These are phyloP conservation scores for Beverwykella pulmonaria DNA, from an alignment of 495 filamentous ascomycete species.

Conservation along the genomic window DNA sequence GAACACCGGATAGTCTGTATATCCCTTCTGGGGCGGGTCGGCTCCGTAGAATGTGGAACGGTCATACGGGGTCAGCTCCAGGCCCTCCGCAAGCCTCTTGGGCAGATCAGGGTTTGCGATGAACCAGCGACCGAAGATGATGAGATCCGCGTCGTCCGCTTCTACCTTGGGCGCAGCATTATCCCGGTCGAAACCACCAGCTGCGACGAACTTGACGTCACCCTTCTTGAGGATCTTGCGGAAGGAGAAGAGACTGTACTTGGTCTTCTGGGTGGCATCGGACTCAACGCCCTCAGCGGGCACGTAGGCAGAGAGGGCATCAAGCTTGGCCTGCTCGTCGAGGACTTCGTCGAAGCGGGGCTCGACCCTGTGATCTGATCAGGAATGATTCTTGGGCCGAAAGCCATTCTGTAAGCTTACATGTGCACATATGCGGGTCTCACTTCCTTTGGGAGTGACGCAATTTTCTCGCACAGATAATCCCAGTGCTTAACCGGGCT, in stretches of 20 bases:
- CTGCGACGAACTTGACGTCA: constrained; percentile 31
- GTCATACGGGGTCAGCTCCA: constrained; percentile 33
- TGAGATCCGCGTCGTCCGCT: constrained; percentile 28
- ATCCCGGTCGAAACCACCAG: constrained; percentile 37
- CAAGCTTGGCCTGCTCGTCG: constrained; percentile 36
- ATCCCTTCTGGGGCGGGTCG: constrained; percentile 33
- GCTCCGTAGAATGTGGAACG: constrained; percentile 38
- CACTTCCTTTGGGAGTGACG: constrained; percentile 16
- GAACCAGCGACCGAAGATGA: constrained; percentile 39
- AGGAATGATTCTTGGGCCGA: background rate
- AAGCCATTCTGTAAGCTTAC: constrained; percentile 9
- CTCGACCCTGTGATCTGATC: constrained; percentile 23
- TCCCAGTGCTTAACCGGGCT: constrained; percentile 35
- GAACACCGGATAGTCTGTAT: constrained; percentile 35
- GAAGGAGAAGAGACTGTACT: constrained; percentile 21
- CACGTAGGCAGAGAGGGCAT: constrained; percentile 33
- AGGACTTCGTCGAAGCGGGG: constrained; percentile 38
- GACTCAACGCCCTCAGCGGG: constrained; percentile 27
- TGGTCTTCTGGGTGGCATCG: constrained; percentile 27
- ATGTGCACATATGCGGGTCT: constrained; percentile 36
- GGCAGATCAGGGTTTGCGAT: constrained; percentile 40
- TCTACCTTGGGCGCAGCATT: constrained; percentile 34
- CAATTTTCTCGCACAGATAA: constrained; percentile 35
- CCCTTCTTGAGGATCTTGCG: constrained; percentile 31
- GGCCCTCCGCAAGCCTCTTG: constrained; percentile 29